Percentiles rank a stretch among this genome's conserved stretches.
Conservation (phyloP, 345 rosid species). For the Eucalyptus microcorys region DNA sequence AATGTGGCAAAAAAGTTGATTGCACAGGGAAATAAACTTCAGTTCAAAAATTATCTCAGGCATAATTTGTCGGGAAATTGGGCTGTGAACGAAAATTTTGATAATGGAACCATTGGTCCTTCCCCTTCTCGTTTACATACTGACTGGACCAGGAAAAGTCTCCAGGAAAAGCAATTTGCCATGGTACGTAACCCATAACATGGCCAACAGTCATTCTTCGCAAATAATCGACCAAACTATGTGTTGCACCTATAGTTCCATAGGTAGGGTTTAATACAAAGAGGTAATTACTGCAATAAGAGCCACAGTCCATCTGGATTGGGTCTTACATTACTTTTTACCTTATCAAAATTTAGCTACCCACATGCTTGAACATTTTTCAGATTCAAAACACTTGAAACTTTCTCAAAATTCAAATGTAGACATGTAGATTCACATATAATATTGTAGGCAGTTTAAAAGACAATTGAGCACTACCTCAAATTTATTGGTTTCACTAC, state of each 20-base stretch:
- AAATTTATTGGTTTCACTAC: conserved; percentile 5
- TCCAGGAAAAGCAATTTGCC: background rate
- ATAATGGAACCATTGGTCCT: background rate
- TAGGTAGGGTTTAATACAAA: background rate
- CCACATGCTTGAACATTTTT: background rate
- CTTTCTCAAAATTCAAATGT: background rate
- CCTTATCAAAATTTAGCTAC: background rate
- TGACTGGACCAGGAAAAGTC: background rate
- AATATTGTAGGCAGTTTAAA: background rate
- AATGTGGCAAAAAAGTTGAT: background rate
- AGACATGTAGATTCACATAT: background rate
- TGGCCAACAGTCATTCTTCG: background rate
- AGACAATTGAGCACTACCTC: background rate
- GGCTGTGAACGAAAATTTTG: background rate
- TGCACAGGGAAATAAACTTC: background rate
- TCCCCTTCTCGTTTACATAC: background rate
- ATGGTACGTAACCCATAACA: background rate
- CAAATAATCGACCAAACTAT: background rate
- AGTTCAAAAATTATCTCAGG: background rate
- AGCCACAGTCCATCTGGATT: background rate
- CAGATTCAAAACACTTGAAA: no score
- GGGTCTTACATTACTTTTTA: background rate
- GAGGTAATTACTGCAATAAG: background rate
- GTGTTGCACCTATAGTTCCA: background rate
- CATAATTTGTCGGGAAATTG: background rate